Percentiles rank a stretch among this genome's conserved stretches.
phyloP scores from a whole-genome alignment of 306 rosid species.

The Fragaria ananassa region DNA sequence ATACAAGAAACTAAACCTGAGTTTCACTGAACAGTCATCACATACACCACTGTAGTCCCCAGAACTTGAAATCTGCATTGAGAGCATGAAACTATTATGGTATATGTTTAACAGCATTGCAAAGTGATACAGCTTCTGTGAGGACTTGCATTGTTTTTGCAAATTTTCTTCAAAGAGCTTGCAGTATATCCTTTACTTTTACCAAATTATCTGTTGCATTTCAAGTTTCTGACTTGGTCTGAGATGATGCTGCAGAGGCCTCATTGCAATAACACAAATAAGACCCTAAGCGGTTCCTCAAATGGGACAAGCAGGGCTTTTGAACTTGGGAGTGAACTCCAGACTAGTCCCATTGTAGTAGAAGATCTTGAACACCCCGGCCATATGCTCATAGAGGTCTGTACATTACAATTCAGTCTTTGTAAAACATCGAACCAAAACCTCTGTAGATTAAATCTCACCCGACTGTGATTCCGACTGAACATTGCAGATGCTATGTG shows the following conservation, averaged over 20 bases:
- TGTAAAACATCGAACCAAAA: not conserved
- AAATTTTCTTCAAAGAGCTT: not conserved
- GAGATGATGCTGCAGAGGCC: slow-evolving; percentile 40
- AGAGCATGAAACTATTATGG: not conserved
- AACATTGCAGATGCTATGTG: slow-evolving; percentile 48
- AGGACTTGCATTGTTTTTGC: not conserved
- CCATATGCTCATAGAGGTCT: slow-evolving; percentile 78
- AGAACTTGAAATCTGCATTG: not conserved
- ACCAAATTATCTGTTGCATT: not conserved
- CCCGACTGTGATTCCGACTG: not conserved
- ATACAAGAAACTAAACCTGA: not conserved
- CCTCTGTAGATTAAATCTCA: not conserved
- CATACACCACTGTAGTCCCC: not conserved
- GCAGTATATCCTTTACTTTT: not conserved
- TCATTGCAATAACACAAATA: slow-evolving; percentile 29
- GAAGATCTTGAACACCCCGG: slow-evolving; percentile 80
- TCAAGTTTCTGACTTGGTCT: not conserved
- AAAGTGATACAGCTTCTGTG: not conserved
- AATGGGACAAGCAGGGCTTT: slow-evolving; percentile 71
- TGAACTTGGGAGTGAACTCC: slow-evolving; percentile 50
- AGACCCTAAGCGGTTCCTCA: slow-evolving; percentile 18
- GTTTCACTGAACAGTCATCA: not conserved
- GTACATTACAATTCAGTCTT: not conserved
- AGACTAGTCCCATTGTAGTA: slow-evolving; percentile 68
- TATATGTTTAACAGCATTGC: not conserved